Conservation (phyloP, 1,284 basidiomycete genomes). For the Cutaneotrichosporon spelunceum region DNA sequence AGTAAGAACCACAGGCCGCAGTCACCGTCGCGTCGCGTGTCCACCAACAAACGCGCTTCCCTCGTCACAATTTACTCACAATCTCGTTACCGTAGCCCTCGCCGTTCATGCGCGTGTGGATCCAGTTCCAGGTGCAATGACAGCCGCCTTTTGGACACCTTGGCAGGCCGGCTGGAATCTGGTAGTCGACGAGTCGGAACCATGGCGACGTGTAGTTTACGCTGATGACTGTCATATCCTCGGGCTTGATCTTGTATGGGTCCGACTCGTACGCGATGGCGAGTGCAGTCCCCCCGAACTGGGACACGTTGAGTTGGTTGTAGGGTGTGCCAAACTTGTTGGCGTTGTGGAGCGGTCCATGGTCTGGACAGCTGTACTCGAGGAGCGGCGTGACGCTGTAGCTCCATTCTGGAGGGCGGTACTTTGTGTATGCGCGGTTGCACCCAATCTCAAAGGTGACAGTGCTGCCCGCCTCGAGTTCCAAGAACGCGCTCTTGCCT, state of each 20-base stretch:
- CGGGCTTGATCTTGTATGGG: constrained; percentile 55
- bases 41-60: too few species aligned
- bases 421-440: constrained; percentile 14
- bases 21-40: too few species aligned
- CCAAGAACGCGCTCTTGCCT: constrained; percentile 8
- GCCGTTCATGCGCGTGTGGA: constrained; percentile 12
- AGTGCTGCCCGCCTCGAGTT: constrained; percentile 11
- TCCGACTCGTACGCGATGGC: constrained; percentile 20
- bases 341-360: constrained; percentile 8
- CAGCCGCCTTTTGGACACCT: constrained; percentile 65
- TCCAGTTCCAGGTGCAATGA: constrained; percentile 60
- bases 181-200: constrained; percentile 11
- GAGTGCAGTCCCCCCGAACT: constrained; percentile 20
- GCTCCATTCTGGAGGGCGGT: constrained; percentile 3
- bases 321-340: constrained; percentile 9
- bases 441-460: constrained; percentile 16
- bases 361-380: constrained; percentile 3
- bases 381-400: background rate
- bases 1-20: too few species aligned
- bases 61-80: constrained; percentile 10
- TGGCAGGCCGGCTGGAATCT: constrained; percentile 56
- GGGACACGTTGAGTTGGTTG: constrained; percentile 11
- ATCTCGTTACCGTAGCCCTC: constrained; percentile 24
- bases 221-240: constrained; percentile 67
- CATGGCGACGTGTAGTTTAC: constrained; percentile 58